Evolutionary conservation across 306 rosid genomes (phyloP), one percentile per base, ranked within the genome.

Genomic region (Inga oerstediana): DNA sequence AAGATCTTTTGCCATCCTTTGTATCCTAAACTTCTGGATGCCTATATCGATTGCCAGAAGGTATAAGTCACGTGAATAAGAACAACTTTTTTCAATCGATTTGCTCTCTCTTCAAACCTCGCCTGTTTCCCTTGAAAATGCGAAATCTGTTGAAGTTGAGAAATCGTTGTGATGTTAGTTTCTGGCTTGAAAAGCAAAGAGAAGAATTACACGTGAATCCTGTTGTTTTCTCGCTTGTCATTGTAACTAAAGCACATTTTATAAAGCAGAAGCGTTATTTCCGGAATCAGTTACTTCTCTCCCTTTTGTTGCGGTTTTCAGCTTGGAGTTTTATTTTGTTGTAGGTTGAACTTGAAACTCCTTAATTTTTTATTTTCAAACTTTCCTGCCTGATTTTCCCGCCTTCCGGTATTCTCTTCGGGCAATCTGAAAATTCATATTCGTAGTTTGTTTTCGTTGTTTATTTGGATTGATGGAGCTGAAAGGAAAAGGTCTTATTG

Each of bases 1-100:
- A 89, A 86, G 88, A 90, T 94, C 44, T 93, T 91, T 80, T 89
- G 91, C 58, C 98, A 94, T 84, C 98, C 97, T 75, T 89, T 89
- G 73, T 94, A 89, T 80, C 91, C 98, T 54, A 84, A 87, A 68
- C 94, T 94, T 0, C 83, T 92, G 48, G 86, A 88, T 37, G 92
- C 93, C 68, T 91, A 87, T 78, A 84, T 94, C 86, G 94, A 89
- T 76, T 94, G 97, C 81, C 97, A 89, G 58, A 92, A 89, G 98
- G 98, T 94, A 16, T 39, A 44, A n/a, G 3, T 78, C 32, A 44
- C 49, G 59, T 22, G 46, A 52, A 62, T 49, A 9, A 72, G 52
- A n/a, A 27, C 14, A 30, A 20, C 27, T 74, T 68, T 39, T 13
- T 14, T 24, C 12, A 2, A 7, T 48, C 20, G 14, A 10, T 67